Evolutionary conservation across 768 basidiomycete species (phyloP), one percentile per base, ranked within the genome.

Genomic region (Lactifluus subvellereus): DNA sequence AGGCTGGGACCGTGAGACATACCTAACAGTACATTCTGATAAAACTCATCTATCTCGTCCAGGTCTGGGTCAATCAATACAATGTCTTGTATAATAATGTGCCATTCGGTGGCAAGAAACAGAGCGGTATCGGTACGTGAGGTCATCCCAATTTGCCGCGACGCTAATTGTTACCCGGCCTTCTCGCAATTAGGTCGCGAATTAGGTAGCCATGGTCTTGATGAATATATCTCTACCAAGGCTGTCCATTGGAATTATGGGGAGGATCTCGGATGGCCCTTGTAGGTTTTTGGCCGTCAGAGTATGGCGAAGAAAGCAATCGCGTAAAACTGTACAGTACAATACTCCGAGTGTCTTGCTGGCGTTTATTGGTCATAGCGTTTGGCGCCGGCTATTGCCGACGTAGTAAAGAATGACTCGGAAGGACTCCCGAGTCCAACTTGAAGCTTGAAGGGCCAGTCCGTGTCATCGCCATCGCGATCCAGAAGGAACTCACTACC

Each of bases 31-130:
- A 40, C 54, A 45, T 54, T 35, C 7, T 13, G 27, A 54, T 38
- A 27, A n/a, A 54, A 48, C 61, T 56, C 16, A 67, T 45, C 40
- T 49, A 49, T 18, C 54, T 35, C 47, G 57, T 30, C 54, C 60
- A 90, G 87, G 88, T 93, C 47, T 97, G 94, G 94, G 82, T 94
- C 63, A 98, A 98, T 74, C 87, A 92, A 70, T 95, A 94, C 76
- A 89, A 88, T 70, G 47, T 89, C 13, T 73, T 96, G 60, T 82
- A 84, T 75, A 91, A 91, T 73, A 92, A 95, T 62, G 87, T 94
- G 50, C 96, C 96, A 1, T 98, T 98, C 70, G 95, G 96, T 42
- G 96, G 95, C 27, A 96, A 90, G 78, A 96, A 95, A 75, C 88
- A 91, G 72, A 91, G 89, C 48, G 94, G 94, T 57, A 86, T 91